Conservation (phyloP, 441 rosid species). For the Populus tomentosa region DNA sequence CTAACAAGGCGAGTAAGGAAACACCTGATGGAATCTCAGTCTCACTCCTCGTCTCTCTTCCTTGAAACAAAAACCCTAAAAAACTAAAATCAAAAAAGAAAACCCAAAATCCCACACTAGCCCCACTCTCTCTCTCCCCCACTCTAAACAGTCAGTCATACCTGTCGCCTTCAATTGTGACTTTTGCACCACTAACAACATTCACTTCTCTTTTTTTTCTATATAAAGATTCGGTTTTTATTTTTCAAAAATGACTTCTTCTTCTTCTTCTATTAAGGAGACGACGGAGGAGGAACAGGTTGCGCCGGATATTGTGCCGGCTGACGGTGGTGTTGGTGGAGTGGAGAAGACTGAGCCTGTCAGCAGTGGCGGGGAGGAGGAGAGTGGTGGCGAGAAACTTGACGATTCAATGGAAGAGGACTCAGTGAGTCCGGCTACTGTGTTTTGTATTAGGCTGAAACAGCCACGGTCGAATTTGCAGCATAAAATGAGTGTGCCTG, state of each 20-base stretch:
- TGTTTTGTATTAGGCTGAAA: slow-evolving; percentile 78
- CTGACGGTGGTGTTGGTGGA: slow-evolving; percentile 15
- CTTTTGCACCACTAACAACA: slow-evolving; percentile 56
- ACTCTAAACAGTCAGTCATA: slow-evolving; percentile 47
- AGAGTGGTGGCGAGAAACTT: slow-evolving; percentile 32
- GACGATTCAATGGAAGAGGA: slow-evolving; percentile 85
- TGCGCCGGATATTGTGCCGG: slow-evolving; percentile 11
- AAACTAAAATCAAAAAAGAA: too few species aligned
- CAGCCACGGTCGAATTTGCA: slow-evolving; percentile 76
- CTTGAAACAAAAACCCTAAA: not conserved
- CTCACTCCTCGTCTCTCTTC: not conserved
- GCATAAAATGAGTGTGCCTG: slow-evolving; percentile 90
- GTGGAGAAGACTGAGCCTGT: slow-evolving; percentile 16
- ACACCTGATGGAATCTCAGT: not conserved
- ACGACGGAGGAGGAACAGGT: slow-evolving; percentile 39
- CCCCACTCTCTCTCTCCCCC: slow-evolving; percentile 53
- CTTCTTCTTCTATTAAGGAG: slow-evolving; percentile 15
- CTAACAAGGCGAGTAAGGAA: not conserved
- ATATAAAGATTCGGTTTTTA: slow-evolving; percentile 46
- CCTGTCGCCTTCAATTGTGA: slow-evolving; percentile 97
- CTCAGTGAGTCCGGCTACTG: slow-evolving; percentile 69
- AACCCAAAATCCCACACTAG: slow-evolving; percentile 14
- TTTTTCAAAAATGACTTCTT: slow-evolving; percentile 29
- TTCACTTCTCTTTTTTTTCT: slow-evolving; percentile 11
- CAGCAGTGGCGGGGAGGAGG: slow-evolving; percentile 17